Conservation (phyloP, 768 basidiomycete species). For the Rhodotorula toruloides region DNA sequence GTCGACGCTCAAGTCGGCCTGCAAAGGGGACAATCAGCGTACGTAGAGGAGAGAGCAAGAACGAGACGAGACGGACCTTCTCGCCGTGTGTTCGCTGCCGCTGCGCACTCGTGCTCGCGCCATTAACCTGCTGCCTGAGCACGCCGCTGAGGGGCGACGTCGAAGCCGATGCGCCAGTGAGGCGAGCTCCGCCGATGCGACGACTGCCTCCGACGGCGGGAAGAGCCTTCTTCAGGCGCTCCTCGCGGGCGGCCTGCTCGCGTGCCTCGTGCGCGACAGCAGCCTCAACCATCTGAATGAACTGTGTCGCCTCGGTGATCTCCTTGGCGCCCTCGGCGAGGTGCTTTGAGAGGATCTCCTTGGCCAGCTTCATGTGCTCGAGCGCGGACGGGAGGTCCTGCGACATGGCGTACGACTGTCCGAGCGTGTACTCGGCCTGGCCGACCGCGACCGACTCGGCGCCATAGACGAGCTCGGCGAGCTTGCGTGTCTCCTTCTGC, state of each 20-base stretch:
- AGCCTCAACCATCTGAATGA: conserved; percentile 45
- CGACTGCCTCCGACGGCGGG: conserved; percentile 8
- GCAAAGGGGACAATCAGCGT: not conserved
- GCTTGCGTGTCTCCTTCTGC: conserved; percentile 42
- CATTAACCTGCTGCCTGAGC: conserved; percentile 28
- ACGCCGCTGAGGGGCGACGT: not conserved
- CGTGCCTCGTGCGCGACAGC: conserved; percentile 44
- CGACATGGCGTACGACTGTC: conserved; percentile 48
- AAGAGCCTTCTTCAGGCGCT: conserved; percentile 35
- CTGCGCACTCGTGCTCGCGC: not conserved
- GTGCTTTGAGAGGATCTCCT: conserved; percentile 45
- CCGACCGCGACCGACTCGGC: conserved; percentile 46
- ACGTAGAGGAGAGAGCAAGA: not conserved
- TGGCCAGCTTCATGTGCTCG: conserved; percentile 42
- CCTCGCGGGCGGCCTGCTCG: conserved; percentile 42
- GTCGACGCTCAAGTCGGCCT: conserved; percentile 47
- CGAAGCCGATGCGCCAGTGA: conserved; percentile 13
- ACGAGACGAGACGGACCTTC: conserved; percentile 13
- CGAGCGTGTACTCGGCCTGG: conserved; percentile 47
- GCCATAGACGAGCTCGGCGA: conserved; percentile 46
- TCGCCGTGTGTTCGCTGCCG: conserved; percentile 29
- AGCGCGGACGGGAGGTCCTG: conserved; percentile 46
- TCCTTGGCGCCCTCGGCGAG: conserved; percentile 48
- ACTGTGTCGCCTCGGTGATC: conserved; percentile 46
- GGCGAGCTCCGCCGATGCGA: conserved; percentile 8